A percentile compares a stretch with the other conserved stretches of the same genome.
Evolutionary conservation across 2,329 filamentous ascomycete genomes (phyloP).

Genomic region (Calonectria hawksworthii): DNA sequence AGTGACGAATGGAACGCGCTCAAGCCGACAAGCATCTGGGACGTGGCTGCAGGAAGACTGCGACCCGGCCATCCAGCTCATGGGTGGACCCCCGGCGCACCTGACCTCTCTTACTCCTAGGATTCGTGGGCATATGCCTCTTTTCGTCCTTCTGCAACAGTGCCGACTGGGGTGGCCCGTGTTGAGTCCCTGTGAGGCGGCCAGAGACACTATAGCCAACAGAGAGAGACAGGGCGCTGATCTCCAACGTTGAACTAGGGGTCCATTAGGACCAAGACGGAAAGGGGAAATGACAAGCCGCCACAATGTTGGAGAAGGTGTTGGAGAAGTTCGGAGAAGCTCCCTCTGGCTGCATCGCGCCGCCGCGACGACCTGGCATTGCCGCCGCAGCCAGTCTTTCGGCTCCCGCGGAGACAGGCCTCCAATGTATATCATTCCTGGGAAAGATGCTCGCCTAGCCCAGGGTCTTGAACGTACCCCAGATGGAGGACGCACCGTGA

Average conservation of each 20-base stretch:
- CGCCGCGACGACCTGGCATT: background rate
- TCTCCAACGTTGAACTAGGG: conserved; percentile 39
- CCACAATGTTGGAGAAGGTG: conserved; percentile 24
- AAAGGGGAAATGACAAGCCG: conserved; percentile 28
- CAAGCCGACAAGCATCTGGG: conserved; percentile 39
- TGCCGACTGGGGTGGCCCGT: conserved; percentile 25
- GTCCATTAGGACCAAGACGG: conserved; percentile 33
- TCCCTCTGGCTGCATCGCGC: background rate
- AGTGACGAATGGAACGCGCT: conserved; percentile 33
- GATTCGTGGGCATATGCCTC: conserved; percentile 43
- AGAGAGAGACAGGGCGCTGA: conserved; percentile 25
- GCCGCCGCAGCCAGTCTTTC: conserved; percentile 3
- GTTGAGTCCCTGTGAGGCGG: conserved; percentile 31
- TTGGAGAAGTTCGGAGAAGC: conserved; percentile 31
- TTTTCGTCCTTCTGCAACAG: conserved; percentile 33
- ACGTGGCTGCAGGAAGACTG: conserved; percentile 42
- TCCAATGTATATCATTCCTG: conserved; percentile 5
- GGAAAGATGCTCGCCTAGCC: background rate
- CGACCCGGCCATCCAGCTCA: conserved; percentile 25
- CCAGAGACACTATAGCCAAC: conserved; percentile 27
- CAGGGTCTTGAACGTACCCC: conserved; percentile 27
- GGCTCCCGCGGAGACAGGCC: conserved; percentile 11
- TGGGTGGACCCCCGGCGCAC: conserved; percentile 44
- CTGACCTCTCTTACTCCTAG: conserved; percentile 42
- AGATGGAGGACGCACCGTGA: conserved; percentile 26